Base-by-base conservation (phyloP, 108 stramenopile species). In the Nitzschia sp. region DNA sequence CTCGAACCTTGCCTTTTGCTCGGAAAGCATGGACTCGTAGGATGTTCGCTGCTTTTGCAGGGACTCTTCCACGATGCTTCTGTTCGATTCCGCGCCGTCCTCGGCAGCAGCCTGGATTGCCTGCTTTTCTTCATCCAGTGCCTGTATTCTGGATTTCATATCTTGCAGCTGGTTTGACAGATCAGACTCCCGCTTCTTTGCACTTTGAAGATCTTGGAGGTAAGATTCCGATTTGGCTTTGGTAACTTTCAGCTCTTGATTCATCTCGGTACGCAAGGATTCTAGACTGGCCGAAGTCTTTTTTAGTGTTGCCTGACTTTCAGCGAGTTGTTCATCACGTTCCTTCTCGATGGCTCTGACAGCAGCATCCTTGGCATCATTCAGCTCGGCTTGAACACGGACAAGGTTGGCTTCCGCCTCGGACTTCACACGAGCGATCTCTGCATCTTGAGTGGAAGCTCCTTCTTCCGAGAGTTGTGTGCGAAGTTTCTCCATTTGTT, bases 31-130 rank as follows among this genome's bases (percentile, higher is more conserved):
- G 26, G 73, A 53, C 34, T 73, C 77, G 48, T 69, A 79, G 26
- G 77, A 73, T 20, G 48, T 67, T 12, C 77, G 51, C 53, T 79
- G 77, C 46, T 79, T 74, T 17, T 61, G 40, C 24, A 79, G 50
- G 10, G 73, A 64, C 63, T 69, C 77, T 37, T 79, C 72, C 20
- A 79, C 17, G 10, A 68, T 41, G 34, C 63, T 73, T 44, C 68
- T 34, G 7, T 72, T 67, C 12, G 43, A 29, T 40, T 73, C 60
- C 52, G 63, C 75, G 39, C 76, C 76, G 29, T 67, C 56, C 34
- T 66, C 61, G 8, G 48, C 63, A 50, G 67, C 62, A 52, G 53
- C 68, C 22, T 59, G 34, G 29, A 69, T 67, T 20, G 78, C 71
- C 7, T 61, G 41, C 42, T 73, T 75, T 51, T 75, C 73, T 11